Evolutionary conservation across 2,329 filamentous ascomycete species (phyloP).

Genomic region (Pseudomassariella vexata): DNA sequence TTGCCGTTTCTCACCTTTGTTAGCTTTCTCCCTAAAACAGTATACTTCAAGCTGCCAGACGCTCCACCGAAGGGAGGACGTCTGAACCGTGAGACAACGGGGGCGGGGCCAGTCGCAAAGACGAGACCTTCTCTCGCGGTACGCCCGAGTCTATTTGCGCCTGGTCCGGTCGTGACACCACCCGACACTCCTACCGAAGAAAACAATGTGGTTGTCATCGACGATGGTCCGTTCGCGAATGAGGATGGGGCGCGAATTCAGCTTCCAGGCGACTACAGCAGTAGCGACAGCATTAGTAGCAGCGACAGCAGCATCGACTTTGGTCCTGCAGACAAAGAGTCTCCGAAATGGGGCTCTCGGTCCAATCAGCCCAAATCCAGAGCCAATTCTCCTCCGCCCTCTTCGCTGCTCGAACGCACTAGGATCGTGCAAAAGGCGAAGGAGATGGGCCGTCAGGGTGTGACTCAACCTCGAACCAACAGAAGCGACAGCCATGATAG

Average conservation of each 20-base stretch:
- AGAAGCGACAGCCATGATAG: slow-evolving; percentile 61
- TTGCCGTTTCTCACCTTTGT: slow-evolving; percentile 33
- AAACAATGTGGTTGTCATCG: slow-evolving; percentile 23
- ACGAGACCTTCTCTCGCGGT: slow-evolving; percentile 23
- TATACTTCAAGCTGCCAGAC: slow-evolving; percentile 72
- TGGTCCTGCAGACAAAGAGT: slow-evolving; percentile 64
- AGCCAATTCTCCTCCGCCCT: slow-evolving; percentile 67
- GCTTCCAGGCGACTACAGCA: slow-evolving; percentile 35
- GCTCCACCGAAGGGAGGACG: slow-evolving; percentile 36
- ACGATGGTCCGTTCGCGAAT: slow-evolving; percentile 47
- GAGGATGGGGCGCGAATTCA: slow-evolving; percentile 53
- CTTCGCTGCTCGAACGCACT: slow-evolving; percentile 66
- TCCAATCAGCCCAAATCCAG: slow-evolving; percentile 75
- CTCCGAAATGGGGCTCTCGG: slow-evolving; percentile 70
- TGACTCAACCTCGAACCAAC: slow-evolving; percentile 47
- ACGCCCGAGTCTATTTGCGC: slow-evolving; percentile 49
- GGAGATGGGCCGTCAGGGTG: slow-evolving; percentile 50
- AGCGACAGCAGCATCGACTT: slow-evolving; percentile 36
- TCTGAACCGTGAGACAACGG: slow-evolving; percentile 22
- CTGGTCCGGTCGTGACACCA: slow-evolving; percentile 42
- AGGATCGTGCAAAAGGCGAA: slow-evolving; percentile 51
- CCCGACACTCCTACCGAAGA: slow-evolving; percentile 51
- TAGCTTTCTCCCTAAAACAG: slow-evolving; percentile 88
- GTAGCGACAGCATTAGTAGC: slow-evolving; percentile 22
- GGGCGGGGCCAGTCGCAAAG: slow-evolving; percentile 21